Conservation (phyloP, 1,284 basidiomycete species). For the Melampsora larici-populina region DNA sequence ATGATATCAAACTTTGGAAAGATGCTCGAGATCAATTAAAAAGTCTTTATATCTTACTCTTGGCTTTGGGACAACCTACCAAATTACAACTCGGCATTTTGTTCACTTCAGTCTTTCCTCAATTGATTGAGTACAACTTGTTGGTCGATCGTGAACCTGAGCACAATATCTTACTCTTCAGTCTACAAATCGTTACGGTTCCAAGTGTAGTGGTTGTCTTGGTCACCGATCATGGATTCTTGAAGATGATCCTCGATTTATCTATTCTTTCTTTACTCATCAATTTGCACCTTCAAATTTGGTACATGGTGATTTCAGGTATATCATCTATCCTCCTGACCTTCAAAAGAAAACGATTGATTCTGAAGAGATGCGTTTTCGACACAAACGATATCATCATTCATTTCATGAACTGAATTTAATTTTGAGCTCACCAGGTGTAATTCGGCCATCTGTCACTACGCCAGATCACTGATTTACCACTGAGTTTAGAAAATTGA, state of each 20-base stretch:
- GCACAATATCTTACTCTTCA: conserved; percentile 78
- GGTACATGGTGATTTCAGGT: conserved; percentile 61
- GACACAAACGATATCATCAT: conserved; percentile 74
- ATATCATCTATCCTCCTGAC: conserved; percentile 58
- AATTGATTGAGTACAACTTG: conserved; percentile 83
- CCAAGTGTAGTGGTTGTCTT: conserved; percentile 77
- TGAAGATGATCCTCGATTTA: conserved; percentile 71
- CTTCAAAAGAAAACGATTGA: conserved; percentile 59
- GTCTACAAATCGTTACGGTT: conserved; percentile 82
- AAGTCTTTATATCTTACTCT: conserved; percentile 73
- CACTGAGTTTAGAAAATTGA: no score
- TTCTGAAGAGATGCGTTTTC: conserved; percentile 78
- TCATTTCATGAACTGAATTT: conserved; percentile 51
- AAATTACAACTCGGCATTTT: conserved; percentile 74
- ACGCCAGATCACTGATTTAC: no score
- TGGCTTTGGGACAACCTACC: conserved; percentile 69
- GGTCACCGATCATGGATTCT: conserved; percentile 69
- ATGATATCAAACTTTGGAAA: conserved; percentile 80
- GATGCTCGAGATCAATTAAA: conserved; percentile 72
- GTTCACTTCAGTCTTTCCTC: conserved; percentile 77
- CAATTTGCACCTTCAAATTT: conserved; percentile 60
- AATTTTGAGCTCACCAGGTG: conserved; percentile 48
- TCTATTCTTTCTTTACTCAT: conserved; percentile 82
- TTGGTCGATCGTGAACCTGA: conserved; percentile 87
- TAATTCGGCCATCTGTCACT: conserved; percentile 45